phyloP scores from a whole-genome alignment of 805 yeast genomes.

The Metschnikowia lachancei region DNA sequence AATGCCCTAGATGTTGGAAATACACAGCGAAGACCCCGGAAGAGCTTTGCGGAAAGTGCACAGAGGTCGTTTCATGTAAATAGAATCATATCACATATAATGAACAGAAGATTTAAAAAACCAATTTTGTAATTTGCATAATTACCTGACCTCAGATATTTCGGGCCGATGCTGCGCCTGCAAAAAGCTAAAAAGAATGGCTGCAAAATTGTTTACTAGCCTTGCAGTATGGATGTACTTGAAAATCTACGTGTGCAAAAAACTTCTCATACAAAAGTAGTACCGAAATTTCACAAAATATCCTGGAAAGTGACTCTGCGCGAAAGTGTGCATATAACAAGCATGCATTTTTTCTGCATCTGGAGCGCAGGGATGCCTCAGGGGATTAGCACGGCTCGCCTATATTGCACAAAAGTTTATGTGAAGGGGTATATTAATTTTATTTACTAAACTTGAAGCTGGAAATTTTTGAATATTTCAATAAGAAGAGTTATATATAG shows the following conservation, averaged over 20 bases:
- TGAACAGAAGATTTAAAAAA: not conserved
- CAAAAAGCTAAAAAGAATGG: not conserved
- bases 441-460: too few species aligned
- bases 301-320: too few species aligned
- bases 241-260: not conserved
- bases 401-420: too few species aligned
- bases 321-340: too few species aligned
- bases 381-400: too few species aligned
- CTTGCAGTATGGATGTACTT: too few species aligned
- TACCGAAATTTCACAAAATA: not conserved
- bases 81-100: conserved; percentile 11
- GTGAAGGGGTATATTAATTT: too few species aligned
- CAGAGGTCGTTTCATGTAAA: conserved; percentile 34
- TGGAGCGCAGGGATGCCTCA: too few species aligned
- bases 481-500: too few species aligned
- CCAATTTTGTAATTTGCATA: not conserved
- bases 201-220: not conserved
- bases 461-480: too few species aligned
- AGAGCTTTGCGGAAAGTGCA: conserved; percentile 66
- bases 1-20: conserved; percentile 97
- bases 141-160: not conserved
- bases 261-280: not conserved
- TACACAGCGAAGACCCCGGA: conserved; percentile 51
- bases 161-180: not conserved
- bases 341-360: too few species aligned